Base-by-base conservation (phyloP, 345 rosid species). In the Melaleuca quinquenervia region DNA sequence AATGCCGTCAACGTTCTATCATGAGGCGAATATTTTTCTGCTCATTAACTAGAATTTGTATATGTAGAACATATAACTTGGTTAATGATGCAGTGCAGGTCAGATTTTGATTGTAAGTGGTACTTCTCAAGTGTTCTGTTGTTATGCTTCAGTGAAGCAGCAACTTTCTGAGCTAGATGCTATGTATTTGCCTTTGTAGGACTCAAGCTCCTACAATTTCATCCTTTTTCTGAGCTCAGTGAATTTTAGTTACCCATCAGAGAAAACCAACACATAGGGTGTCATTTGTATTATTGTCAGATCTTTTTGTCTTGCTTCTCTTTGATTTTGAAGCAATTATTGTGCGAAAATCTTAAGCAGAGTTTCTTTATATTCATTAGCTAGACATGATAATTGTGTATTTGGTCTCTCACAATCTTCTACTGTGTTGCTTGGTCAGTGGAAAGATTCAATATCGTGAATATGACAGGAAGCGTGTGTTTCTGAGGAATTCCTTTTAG, bases 11-110 rank as follows among this genome's bases (percentile, higher is more conserved):
- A 88, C 85, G 85, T 88, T 91, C 87, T 90, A 88, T 90, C 54
- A 52, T 18, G 48, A 45, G 56, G 82, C 14, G 32, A 64, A 92
- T 90, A 89, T 89, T 91, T 89, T 84, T 89, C 84, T 87, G 88
- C 90, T 86, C 88, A 86, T 89, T 89, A 88, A 88, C 80, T 85
- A 58, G 90, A 85, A 51, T 32, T 70, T 70, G 78, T 70, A 36
- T 70, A 70, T 70, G 78, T 70, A 36, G 78, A 70, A 32, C 5
- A 70, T 32, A 20, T 70, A 70, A 70, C 78, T 41, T 36, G 44
- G 48, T 70, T 70, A 21, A 70, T 70, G 78, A 41, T 70, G 48
- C 78, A 36, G 78, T 70, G 88, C 90, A 87, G 89, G 85, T 85
- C 6, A 16, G 84, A 58, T 82, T 56, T 82, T 50, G 49, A 13